Evolutionary conservation across 768 basidiomycete genomes (phyloP).

Genomic region (Collybia sordida): DNA sequence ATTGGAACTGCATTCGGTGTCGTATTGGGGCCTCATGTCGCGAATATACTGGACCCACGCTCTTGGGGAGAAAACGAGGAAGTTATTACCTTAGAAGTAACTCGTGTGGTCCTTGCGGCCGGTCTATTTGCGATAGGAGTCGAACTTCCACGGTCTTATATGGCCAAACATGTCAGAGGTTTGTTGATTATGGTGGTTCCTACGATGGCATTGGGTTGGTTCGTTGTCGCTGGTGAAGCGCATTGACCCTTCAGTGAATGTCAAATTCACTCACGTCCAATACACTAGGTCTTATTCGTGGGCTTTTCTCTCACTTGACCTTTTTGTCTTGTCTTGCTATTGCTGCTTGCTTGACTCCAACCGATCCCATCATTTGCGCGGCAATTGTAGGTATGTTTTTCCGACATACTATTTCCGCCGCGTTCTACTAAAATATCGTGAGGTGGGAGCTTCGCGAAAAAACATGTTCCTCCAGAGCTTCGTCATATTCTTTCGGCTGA

Average conservation of each 20-base stretch:
- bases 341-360: constrained; percentile 89
- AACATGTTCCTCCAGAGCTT: constrained; percentile 72
- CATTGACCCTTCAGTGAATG: too few relatives aligned
- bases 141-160: constrained; percentile 85
- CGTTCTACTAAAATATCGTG: neutral
- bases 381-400: constrained; percentile 62
- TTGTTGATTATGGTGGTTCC: constrained; percentile 71
- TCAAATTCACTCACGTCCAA: constrained; percentile 26
- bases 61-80: constrained; percentile 49
- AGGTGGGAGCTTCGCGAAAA: constrained; percentile 72
- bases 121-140: constrained; percentile 96
- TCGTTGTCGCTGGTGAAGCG: constrained; percentile 64
- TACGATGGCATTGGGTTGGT: constrained; percentile 85
- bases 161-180: constrained; percentile 76
- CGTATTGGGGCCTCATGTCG: constrained; percentile 70
- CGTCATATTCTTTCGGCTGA: constrained; percentile 85
- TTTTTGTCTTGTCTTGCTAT: constrained; percentile 81
- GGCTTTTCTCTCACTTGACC: constrained; percentile 68
- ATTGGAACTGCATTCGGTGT: constrained; percentile 76
- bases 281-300: constrained; percentile 52
- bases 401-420: neutral
- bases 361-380: constrained; percentile 92
- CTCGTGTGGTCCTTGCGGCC: constrained; percentile 68
- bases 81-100: constrained; percentile 60
- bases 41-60: constrained; percentile 73